Conservation (phyloP, 805 yeast species). For the Grigorovia transvaalensis region DNA sequence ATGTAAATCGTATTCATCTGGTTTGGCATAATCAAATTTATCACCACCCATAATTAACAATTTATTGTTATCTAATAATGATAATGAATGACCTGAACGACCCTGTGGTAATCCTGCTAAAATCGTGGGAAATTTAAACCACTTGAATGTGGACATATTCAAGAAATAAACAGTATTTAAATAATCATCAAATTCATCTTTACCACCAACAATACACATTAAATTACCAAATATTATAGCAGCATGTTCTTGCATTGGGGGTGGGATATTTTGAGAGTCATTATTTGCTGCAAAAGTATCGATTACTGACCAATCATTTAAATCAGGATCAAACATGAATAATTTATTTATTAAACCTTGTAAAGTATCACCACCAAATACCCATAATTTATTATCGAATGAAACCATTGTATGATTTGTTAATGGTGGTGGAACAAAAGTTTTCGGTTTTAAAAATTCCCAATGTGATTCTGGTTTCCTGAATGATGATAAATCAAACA, state of each 20-base stretch:
- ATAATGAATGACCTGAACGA: constrained; percentile 84
- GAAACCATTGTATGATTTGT: constrained; percentile 87
- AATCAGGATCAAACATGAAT: constrained; percentile 66
- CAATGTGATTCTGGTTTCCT: constrained; percentile 76
- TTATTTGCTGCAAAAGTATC: constrained; percentile 37
- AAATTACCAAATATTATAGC: constrained; percentile 68
- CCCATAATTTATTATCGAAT: constrained; percentile 64
- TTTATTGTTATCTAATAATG: constrained; percentile 57
- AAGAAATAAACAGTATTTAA: constrained; percentile 61
- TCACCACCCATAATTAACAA: constrained; percentile 89
- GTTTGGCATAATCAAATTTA: constrained; percentile 51
- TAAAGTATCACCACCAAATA: constrained; percentile 88
- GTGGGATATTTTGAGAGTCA: constrained; percentile 35
- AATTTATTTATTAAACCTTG: constrained; percentile 61
- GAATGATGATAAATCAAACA: constrained; percentile 79
- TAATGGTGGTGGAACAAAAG: constrained; percentile 56
- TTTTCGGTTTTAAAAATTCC: constrained; percentile 55
- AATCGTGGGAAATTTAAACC: constrained; percentile 51
- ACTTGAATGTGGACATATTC: constrained; percentile 57
- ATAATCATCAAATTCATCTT: constrained; percentile 60
- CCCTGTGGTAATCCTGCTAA: constrained; percentile 54
- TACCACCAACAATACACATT: constrained; percentile 85
- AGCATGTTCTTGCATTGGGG: constrained; percentile 87
- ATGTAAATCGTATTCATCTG: constrained; percentile 39
- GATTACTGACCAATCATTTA: constrained; percentile 60